Conservation (phyloP, 371 early-diverging fungal genomes). For the Vairimorpha ceranae region DNA sequence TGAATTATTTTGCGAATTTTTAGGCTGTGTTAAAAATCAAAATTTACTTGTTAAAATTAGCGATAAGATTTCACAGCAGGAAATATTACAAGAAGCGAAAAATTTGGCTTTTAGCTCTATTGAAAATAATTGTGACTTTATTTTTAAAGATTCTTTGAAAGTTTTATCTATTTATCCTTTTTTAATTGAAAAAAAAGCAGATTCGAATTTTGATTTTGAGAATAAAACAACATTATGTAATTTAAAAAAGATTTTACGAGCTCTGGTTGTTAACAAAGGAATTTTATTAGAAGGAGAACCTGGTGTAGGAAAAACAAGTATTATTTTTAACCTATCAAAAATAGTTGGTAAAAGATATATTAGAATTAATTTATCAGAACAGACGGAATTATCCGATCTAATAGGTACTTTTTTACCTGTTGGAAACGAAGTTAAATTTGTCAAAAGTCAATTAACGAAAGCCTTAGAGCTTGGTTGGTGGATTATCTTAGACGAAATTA, state of each 20-base stretch:
- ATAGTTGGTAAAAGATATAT: conserved; percentile 73
- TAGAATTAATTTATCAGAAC: conserved; percentile 93
- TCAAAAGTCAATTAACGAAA: conserved; percentile 79
- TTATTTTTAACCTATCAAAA: conserved; percentile 76
- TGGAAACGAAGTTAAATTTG: conserved; percentile 45
- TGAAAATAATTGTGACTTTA: conserved; percentile 6
- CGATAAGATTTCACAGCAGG: background rate
- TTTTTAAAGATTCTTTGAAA: background rate
- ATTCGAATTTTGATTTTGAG: conserved; percentile 24
- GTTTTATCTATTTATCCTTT: conserved; percentile 20
- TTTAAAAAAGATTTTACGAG: conserved; percentile 80
- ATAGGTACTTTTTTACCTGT: conserved; percentile 69
- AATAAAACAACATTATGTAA: conserved; percentile 65
- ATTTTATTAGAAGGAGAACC: conserved; percentile 90
- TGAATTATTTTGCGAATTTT: conserved; percentile 2
- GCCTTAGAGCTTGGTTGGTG: conserved; percentile 89
- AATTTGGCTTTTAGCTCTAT: background rate
- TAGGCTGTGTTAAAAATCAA: background rate
- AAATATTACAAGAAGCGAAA: background rate
- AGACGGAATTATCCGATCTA: conserved; percentile 95
- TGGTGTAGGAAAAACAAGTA: conserved; percentile 92
- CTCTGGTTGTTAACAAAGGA: conserved; percentile 71
- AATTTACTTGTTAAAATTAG: background rate
- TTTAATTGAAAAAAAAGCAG: background rate
- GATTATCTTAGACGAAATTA: conserved; percentile 96